phyloP scores from a whole-genome alignment of 2,329 filamentous ascomycete species.

The Tolypocladium capitatum region DNA sequence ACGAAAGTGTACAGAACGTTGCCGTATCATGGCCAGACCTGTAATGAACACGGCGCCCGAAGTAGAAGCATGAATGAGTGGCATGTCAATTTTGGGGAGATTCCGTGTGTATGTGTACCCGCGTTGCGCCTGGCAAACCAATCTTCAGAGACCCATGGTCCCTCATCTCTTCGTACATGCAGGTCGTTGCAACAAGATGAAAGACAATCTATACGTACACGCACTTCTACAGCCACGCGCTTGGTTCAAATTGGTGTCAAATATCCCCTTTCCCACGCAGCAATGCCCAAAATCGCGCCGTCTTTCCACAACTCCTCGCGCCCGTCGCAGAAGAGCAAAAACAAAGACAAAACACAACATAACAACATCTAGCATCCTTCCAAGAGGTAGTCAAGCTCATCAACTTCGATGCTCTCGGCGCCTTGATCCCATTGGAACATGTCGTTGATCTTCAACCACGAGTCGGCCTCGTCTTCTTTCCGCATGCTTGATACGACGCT shows the following conservation, averaged over 20 bases:
- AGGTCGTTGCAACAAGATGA: slow-evolving; percentile 8
- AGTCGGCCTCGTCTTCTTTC: slow-evolving; percentile 25
- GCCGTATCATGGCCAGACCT: not conserved
- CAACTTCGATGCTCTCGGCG: slow-evolving; percentile 81
- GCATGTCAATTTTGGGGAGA: slow-evolving; percentile 3
- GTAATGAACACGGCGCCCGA: no score
- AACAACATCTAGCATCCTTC: slow-evolving; percentile 47
- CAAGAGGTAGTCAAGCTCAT: slow-evolving; percentile 82
- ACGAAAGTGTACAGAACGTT: not conserved
- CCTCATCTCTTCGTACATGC: slow-evolving; percentile 8
- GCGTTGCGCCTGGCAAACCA: not conserved
- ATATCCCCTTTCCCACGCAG: not conserved
- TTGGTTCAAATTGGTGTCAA: not conserved
- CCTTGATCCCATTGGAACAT: slow-evolving; percentile 50
- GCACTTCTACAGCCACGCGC: slow-evolving; percentile 14
- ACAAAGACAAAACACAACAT: slow-evolving; percentile 3
- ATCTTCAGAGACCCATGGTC: not conserved
- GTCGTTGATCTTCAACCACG: slow-evolving; percentile 27
- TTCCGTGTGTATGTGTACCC: slow-evolving; percentile 3
- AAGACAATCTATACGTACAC: slow-evolving; percentile 18
- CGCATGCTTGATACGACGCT: slow-evolving; percentile 14
- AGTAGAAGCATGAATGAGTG: slow-evolving; percentile 4
- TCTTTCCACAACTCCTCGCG: slow-evolving; percentile 8
- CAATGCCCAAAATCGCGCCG: not conserved
- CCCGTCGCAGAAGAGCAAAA: slow-evolving; percentile 6